Percentiles rank a stretch among this genome's conserved stretches.
These are phyloP conservation scores for Apostasia shenzhenica DNA, from an alignment of 106 monocot species.

Conservation along the genomic window DNA sequence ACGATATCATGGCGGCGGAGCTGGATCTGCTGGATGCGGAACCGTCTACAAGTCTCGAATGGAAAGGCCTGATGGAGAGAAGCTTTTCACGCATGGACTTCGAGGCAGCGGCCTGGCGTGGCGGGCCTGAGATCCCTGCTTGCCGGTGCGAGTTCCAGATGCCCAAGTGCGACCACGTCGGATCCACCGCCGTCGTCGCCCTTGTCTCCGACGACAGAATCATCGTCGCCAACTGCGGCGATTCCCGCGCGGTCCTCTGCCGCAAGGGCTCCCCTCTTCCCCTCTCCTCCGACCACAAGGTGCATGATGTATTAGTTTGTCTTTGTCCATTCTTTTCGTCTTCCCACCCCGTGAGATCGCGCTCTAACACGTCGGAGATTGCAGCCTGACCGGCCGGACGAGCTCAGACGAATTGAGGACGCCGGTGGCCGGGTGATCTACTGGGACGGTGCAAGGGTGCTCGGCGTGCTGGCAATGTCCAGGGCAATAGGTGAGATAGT, in stretches of 20 bases:
- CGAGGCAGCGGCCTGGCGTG: conserved; percentile 18
- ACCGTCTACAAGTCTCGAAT: background rate
- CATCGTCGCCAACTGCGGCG: conserved; percentile 75
- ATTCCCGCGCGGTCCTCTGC: conserved; percentile 82
- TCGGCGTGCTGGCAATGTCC: conserved; percentile 72
- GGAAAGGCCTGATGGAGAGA: conserved; percentile 49
- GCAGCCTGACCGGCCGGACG: conserved; percentile 78
- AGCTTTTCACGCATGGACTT: conserved; percentile 67
- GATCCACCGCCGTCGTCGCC: conserved; percentile 76
- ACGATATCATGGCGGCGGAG: conserved; percentile 65
- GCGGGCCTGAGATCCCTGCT: conserved; percentile 1
- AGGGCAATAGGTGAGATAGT: conserved; percentile 47
- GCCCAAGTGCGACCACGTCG: conserved; percentile 69
- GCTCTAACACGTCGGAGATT: background rate
- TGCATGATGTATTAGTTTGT: background rate
- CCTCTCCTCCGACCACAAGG: conserved; percentile 79
- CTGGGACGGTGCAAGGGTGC: conserved; percentile 70
- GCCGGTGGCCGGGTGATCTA: conserved; percentile 68
- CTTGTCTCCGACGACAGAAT: conserved; percentile 25
- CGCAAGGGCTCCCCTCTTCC: conserved; percentile 47
- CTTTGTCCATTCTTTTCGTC: too few relatives aligned
- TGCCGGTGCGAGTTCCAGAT: conserved; percentile 72
- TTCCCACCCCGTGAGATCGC: background rate
- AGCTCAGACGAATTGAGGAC: conserved; percentile 48
- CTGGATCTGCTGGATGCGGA: conserved; percentile 4